Base-by-base conservation (phyloP, 306 rosid genomes). In the Citrullus mucosospermus region DNA sequence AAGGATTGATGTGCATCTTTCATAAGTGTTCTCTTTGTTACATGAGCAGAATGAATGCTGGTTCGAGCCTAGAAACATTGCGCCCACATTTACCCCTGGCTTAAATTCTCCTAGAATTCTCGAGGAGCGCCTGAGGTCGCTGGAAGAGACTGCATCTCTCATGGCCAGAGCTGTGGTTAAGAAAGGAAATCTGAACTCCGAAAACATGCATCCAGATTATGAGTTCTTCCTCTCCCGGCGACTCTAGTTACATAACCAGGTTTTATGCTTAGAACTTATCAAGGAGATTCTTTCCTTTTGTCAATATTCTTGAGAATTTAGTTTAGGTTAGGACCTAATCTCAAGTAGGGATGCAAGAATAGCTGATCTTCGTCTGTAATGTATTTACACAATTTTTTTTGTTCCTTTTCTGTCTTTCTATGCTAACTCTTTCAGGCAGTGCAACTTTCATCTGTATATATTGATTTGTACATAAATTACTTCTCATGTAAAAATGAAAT, bases 41-140 rank as follows among this genome's bases (percentile, higher is more conserved):
- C 67, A 69, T 81, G 83, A 83, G 75, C 90, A 93, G 97, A 86
- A 83, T 65, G 98, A 93, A 82, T 89, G 96, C 88, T 93, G 95
- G 96, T 91, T 91, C 81, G 81, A 84, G 84, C 74, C 82, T 72
- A 82, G 80, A 82, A 83, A 4, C 55, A 8, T 39, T 16, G 11
- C 22, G 68, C 10, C 77, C 22, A 79, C 87, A 9, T 81, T 71
- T 79, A 48, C 75, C 51, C 9, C 82, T 14, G 82, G 84, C 63
- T 48, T 84, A 66, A 77, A 88, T 82, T 81, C 89, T 68, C 77
- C 60, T 16, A 51, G 66, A 41, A 58, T 91, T 50, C 85, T 91
- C 0, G 83, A 80, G 74, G 90, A 89, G 53, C 90, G 92, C 14
- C 74, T 93, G 84, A 81, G 85, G 84, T 86, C 92, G 43, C 95